Evolutionary conservation across 306 rosid species (phyloP), one percentile per base, ranked within the genome.

Genomic region (Rubus idaeus): DNA sequence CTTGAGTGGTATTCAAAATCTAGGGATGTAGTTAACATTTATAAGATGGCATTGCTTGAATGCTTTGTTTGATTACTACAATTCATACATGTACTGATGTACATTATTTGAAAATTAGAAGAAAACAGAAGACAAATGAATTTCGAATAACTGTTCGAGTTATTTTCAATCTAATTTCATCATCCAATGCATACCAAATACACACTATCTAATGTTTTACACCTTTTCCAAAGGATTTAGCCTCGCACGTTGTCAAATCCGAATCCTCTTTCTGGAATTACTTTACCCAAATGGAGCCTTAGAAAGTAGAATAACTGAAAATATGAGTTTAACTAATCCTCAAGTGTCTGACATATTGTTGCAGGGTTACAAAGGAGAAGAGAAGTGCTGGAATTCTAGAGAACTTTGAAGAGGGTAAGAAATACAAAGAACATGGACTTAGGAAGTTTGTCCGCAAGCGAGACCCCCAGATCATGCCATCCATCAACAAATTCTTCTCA

Each of bases 301-400:
- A n/a, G 13, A 23, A 2, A 21, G 40, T 58, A 60, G 42, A 60
- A 60, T 11, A 26, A 60, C 18, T 26, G 10, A 5, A 39, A 39
- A 39, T 39, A 11, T 64, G 47, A 37, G 51, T 50, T 18, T 76
- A 42, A 41, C 20, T 14, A n/a, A 51, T n/a, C 14, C 1, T 21
- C 2, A 16, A 62, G 16, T 51, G 69, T 52, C 17, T 77, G 66
- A 75, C 41, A 4, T 78, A 55, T n/a, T 66, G 3, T 78, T 56
- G 71, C 79, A 91, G 98, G 96, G 96, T 92, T 74, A 83, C 74
- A 67, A 95, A 92, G 61, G 85, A 92, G 84, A 87, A 90, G 50
- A 90, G 97, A 88, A 70, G 88, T 49, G 97, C 97, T 81, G 99
- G 99, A 81, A 60, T 95, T 82, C 93, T 92, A 70, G 99, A 92